Conservation (phyloP, 441 rosid species). For the Daphne laureola region DNA sequence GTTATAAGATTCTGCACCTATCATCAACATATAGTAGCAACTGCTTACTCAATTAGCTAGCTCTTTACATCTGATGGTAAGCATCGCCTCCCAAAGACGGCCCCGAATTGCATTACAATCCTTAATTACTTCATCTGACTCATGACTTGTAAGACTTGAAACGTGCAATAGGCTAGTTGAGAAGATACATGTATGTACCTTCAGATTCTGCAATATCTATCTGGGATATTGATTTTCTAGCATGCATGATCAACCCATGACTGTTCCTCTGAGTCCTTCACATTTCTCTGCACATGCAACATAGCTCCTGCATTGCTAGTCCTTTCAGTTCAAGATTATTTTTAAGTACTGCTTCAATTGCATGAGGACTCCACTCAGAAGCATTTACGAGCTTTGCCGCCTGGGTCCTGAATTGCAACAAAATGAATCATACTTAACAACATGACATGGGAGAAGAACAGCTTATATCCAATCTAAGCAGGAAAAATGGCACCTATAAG, state of each 20-base stretch:
- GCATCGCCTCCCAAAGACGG: slow-evolving; percentile 55
- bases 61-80: slow-evolving; percentile 57
- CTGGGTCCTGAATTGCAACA: slow-evolving; percentile 52
- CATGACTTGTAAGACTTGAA: background rate
- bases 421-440: slow-evolving; percentile 2
- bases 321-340: slow-evolving; percentile 41
- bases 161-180: background rate
- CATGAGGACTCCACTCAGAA: slow-evolving; percentile 94
- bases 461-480: background rate
- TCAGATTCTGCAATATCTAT: slow-evolving; percentile 63
- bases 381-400: slow-evolving; percentile 86
- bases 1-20: too few relatives aligned
- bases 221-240: slow-evolving; percentile 37
- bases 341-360: slow-evolving; percentile 74
- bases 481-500: too few relatives aligned
- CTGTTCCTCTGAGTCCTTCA: slow-evolving; percentile 65
- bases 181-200: slow-evolving; percentile 41
- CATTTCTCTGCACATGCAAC: slow-evolving; percentile 76
- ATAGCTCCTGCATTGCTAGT: slow-evolving; percentile 41
- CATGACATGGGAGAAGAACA: slow-evolving; percentile 7
- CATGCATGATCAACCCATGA: slow-evolving; percentile 58
- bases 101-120: slow-evolving; percentile 11
- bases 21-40: background rate
- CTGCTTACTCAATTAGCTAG: slow-evolving; percentile 13
- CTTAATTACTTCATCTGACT: too few relatives aligned